Conservation (phyloP, 345 rosid genomes). For the Eucalyptus pumila region DNA sequence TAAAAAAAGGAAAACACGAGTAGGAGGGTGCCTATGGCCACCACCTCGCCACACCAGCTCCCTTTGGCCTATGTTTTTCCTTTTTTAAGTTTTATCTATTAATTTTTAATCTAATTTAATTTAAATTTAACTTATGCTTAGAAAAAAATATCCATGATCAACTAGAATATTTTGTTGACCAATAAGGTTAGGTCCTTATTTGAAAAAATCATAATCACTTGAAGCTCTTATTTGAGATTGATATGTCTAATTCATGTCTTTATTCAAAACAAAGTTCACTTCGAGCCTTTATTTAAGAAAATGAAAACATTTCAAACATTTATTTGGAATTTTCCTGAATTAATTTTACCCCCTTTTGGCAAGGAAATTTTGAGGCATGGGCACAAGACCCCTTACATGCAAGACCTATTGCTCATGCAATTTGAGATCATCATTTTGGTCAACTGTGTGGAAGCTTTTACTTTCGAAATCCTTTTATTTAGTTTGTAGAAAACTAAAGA, state of each 20-base stretch:
- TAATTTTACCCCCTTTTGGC: too few relatives aligned
- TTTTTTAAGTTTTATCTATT: too few relatives aligned
- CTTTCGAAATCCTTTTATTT: fast-evolving
- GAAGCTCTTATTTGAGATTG: fast-evolving
- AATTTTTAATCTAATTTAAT: too few relatives aligned
- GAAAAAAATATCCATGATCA: fast-evolving
- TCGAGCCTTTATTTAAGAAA: fast-evolving
- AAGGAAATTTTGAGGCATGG: too few relatives aligned
- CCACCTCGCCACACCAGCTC: fast-evolving
- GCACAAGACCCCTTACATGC: fast-evolving
- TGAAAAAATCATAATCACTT: fast-evolving
- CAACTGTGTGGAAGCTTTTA: too few relatives aligned
- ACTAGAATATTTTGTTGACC: fast-evolving
- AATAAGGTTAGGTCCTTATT: fast-evolving
- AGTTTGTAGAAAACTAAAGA: neutral
- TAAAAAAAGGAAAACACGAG: too few relatives aligned
- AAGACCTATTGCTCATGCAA: too few relatives aligned
- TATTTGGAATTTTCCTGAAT: fast-evolving
- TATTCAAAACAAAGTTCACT: fast-evolving
- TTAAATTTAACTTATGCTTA: too few relatives aligned
- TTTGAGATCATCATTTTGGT: too few relatives aligned
- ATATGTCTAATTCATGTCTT: fast-evolving
- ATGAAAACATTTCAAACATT: fast-evolving
- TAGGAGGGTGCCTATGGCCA: fast-evolving
- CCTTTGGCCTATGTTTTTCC: fast-evolving